phyloP scores from a whole-genome alignment of 2,329 filamentous ascomycete species.

The Colletotrichum tropicicola region DNA sequence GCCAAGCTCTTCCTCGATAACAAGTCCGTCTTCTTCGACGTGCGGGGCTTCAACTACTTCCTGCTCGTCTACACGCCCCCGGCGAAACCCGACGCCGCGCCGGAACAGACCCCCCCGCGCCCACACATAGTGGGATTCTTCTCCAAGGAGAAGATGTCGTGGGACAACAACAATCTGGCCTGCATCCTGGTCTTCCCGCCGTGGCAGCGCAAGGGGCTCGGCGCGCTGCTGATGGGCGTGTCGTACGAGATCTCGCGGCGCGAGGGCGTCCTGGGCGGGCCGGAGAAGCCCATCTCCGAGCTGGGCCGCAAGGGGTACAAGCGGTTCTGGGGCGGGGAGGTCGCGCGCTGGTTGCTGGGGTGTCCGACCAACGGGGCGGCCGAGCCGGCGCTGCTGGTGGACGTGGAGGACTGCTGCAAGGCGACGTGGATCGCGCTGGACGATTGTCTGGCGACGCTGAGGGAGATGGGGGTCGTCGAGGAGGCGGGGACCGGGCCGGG shows the following conservation, averaged over 20 bases:
- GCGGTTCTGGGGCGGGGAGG: conserved; percentile 86
- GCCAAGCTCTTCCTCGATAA: conserved; percentile 98
- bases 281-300: conserved; percentile 92
- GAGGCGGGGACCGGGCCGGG: conserved; percentile 60
- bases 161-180: conserved; percentile 97
- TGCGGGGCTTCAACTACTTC: conserved; percentile 94
- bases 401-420: conserved; percentile 76
- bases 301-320: conserved; percentile 84
- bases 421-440: conserved; percentile 87
- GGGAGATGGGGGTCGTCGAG: conserved; percentile 80
- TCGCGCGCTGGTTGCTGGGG: conserved; percentile 73
- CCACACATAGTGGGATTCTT: conserved; percentile 91
- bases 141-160: conserved; percentile 98
- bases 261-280: conserved; percentile 86
- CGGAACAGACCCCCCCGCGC: conserved; percentile 33
- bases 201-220: conserved; percentile 91
- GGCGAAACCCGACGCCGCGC: conserved; percentile 35
- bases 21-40: conserved; percentile 98
- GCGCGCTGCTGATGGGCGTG: conserved; percentile 88
- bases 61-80: conserved; percentile 80
- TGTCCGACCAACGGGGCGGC: conserved; percentile 11
- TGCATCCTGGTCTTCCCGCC: conserved; percentile 97
- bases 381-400: conserved; percentile 55
- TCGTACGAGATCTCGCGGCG: conserved; percentile 91
- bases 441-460: conserved; percentile 81